These are phyloP conservation scores for Epichloe baconii DNA, from an alignment of 2,329 filamentous ascomycete genomes.

Conservation along the genomic window DNA sequence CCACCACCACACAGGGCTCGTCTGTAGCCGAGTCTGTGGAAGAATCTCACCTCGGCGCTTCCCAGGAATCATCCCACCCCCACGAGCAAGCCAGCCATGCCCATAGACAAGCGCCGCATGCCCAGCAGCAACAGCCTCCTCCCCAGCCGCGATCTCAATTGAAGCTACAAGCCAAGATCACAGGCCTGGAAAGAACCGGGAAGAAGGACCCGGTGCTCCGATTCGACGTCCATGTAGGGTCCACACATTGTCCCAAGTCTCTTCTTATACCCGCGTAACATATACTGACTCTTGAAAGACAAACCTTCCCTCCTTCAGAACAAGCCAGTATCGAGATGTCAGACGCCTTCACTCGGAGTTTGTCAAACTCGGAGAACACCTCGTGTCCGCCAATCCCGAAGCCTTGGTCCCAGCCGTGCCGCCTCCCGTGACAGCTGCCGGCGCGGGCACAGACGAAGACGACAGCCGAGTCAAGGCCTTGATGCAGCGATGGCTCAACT, in stretches of 20 bases:
- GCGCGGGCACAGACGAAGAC: constrained; percentile 91
- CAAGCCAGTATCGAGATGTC: constrained; percentile 95
- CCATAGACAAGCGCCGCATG: constrained; percentile 17
- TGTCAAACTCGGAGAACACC: constrained; percentile 85
- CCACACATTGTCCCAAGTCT: neutral
- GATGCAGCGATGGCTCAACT: constrained; percentile 91
- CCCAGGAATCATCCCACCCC: constrained; percentile 7
- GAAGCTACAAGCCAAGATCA: constrained; percentile 90
- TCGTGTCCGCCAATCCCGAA: constrained; percentile 96
- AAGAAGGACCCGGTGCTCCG: constrained; percentile 91
- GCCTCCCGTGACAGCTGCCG: constrained; percentile 85
- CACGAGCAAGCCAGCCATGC: constrained; percentile 8
- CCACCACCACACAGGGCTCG: constrained; percentile 13
- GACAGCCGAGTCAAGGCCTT: constrained; percentile 77
- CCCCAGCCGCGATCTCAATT: constrained; percentile 52
- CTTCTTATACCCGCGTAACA: neutral
- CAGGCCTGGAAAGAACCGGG: constrained; percentile 78
- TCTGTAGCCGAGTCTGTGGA: constrained; percentile 5
- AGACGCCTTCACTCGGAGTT: constrained; percentile 93
- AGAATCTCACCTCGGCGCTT: constrained; percentile 7
- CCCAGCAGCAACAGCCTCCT: constrained; percentile 39
- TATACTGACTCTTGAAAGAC: constrained; percentile 44
- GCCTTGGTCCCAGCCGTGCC: constrained; percentile 88
- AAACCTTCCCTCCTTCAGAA: constrained; percentile 95
- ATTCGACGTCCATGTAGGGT: constrained; percentile 83